These are phyloP conservation scores for Fusarium temperatum DNA, from an alignment of 2,329 filamentous ascomycete species.

Conservation along the genomic window DNA sequence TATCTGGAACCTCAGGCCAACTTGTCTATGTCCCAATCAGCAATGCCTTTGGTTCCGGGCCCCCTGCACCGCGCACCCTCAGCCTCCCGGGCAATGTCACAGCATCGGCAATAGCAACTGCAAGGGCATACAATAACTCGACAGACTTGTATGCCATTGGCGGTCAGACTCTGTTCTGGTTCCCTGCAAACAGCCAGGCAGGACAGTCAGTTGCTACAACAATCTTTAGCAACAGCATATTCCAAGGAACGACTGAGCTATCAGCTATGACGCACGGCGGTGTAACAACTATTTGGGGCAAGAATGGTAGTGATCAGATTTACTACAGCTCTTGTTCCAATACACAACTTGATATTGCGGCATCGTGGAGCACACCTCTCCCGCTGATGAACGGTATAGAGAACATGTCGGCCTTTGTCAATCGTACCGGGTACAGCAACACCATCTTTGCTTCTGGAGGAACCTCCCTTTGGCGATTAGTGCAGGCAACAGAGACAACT, in stretches of 20 bases:
- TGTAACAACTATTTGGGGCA: not conserved
- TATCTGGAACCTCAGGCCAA: not conserved
- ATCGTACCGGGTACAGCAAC: not conserved
- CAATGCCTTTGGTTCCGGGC: not conserved
- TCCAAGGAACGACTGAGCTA: not conserved
- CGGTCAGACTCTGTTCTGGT: not conserved
- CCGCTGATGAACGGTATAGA: not conserved
- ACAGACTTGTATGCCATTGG: not conserved
- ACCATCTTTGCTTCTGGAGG: not conserved
- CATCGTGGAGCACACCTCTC: not conserved
- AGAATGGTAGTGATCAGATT: not conserved
- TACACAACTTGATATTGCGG: not conserved
- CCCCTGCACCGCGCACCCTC: fast-evolving
- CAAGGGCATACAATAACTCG: not conserved
- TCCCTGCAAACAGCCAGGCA: not conserved
- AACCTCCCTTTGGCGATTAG: not conserved
- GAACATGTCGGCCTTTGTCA: not conserved
- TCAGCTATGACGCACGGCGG: not conserved
- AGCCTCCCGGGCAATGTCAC: fast-evolving
- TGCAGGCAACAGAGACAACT: not conserved
- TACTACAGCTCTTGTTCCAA: not conserved
- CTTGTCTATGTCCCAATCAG: not conserved
- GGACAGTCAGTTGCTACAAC: not conserved
- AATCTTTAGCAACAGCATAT: not conserved
- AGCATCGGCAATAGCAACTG: fast-evolving